These are phyloP conservation scores for Candida qinlingensis DNA, from an alignment of 805 yeast genomes.

Conservation along the genomic window DNA sequence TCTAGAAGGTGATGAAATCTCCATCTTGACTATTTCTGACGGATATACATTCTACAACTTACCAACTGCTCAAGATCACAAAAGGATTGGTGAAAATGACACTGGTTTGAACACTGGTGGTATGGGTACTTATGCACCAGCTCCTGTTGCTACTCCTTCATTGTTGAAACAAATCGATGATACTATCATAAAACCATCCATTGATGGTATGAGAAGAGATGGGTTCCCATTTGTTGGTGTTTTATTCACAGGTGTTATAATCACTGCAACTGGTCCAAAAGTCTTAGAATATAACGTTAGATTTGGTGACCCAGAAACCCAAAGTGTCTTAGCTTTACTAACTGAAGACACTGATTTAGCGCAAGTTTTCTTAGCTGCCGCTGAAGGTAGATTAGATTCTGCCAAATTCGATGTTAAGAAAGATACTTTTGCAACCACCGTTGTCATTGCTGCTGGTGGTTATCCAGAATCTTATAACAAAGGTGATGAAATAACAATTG, in stretches of 20 bases:
- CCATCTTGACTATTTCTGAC: conserved; percentile 86
- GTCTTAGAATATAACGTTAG: conserved; percentile 96
- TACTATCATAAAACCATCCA: conserved; percentile 81
- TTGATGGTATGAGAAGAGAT: conserved; percentile 93
- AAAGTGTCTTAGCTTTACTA: conserved; percentile 86
- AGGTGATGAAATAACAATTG: conserved; percentile 77
- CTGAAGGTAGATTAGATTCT: conserved; percentile 89
- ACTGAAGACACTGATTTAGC: conserved; percentile 86
- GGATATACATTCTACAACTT: conserved; percentile 87
- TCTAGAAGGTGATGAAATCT: conserved; percentile 94
- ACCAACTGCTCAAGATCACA: conserved; percentile 98
- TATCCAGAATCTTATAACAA: conserved; percentile 85
- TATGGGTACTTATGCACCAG: conserved; percentile 99
- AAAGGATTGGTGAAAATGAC: conserved; percentile 91
- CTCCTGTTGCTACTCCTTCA: conserved; percentile 85
- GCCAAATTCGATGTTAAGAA: conserved; percentile 52
- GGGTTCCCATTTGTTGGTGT: conserved; percentile 95
- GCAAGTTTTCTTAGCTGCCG: conserved; percentile 87
- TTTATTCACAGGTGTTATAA: conserved; percentile 91
- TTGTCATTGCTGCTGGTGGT: conserved; percentile 95
- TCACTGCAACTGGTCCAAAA: conserved; percentile 84
- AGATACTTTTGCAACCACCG: conserved; percentile 76
- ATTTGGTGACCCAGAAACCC: conserved; percentile 99
- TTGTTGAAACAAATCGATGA: conserved; percentile 65
- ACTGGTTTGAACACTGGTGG: conserved; percentile 97